phyloP scores from a whole-genome alignment of 805 yeast species.

The Starmerella bacillaris region DNA sequence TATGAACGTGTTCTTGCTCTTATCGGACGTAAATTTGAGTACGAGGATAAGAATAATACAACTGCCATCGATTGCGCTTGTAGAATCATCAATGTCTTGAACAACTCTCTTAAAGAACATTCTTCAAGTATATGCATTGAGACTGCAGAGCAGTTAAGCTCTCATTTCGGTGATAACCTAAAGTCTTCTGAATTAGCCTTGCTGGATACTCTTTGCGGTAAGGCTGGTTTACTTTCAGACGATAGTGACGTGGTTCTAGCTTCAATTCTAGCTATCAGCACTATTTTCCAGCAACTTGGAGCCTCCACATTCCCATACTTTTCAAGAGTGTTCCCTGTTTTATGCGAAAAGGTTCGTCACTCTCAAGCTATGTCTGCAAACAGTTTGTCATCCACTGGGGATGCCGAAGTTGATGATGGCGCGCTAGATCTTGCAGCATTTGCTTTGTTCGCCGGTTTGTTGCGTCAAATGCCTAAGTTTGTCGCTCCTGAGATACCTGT shows the following conservation, averaged over 20 bases:
- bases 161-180: conserved; percentile 39
- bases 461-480: conserved; percentile 75
- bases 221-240: conserved; percentile 35
- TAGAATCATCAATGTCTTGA: conserved; percentile 33
- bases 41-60: conserved; percentile 39
- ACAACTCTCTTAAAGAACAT: conserved; percentile 20
- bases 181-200: conserved; percentile 28
- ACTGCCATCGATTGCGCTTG: conserved; percentile 35
- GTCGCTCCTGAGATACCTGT: conserved; percentile 50
- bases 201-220: conserved; percentile 34
- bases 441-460: conserved; percentile 51
- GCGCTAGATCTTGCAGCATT: conserved; percentile 53
- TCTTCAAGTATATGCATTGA: conserved; percentile 12
- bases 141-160: conserved; percentile 34
- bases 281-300: conserved; percentile 57
- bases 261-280: conserved; percentile 52
- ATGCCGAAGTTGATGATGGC: conserved; percentile 22
- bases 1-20: conserved; percentile 40
- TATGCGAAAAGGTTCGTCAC: conserved; percentile 32
- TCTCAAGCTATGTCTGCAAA: background rate
- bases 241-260: conserved; percentile 52
- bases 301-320: conserved; percentile 70
- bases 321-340: conserved; percentile 67
- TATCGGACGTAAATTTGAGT: conserved; percentile 48
- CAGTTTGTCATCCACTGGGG: conserved; percentile 19